Evolutionary conservation across 1,139 yeast species (phyloP).

Genomic region (Scheffersomyces illinoinensis): DNA sequence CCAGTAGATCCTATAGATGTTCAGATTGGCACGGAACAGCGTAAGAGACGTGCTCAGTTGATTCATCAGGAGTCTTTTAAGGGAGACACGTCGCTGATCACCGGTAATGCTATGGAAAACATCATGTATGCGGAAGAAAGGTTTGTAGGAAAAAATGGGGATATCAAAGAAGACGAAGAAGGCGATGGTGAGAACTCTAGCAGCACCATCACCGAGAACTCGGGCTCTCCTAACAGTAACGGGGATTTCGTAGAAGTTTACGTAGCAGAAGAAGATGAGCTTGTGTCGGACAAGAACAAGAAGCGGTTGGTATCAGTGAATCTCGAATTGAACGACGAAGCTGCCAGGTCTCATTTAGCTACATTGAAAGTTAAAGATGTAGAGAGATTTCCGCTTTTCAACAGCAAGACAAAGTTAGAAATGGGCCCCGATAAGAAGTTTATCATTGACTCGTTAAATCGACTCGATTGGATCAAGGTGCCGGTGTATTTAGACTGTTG

Average conservation of each 20-base stretch:
- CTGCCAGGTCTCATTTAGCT: conserved; percentile 17
- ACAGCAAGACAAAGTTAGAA: conserved; percentile 29
- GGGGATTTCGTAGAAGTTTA: conserved; percentile 9
- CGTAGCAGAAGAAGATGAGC: conserved; percentile 16
- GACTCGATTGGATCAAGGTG: conserved; percentile 63
- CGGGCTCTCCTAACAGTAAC: neutral
- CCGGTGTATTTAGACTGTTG: conserved; percentile 65
- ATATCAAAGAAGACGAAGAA: conserved; percentile 10
- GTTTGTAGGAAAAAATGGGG: conserved; percentile 10
- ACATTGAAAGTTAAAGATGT: conserved; percentile 20
- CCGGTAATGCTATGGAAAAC: conserved; percentile 40
- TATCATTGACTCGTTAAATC: conserved; percentile 53
- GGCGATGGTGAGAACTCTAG: neutral
- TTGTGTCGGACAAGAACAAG: conserved; percentile 7
- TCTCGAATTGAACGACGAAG: conserved; percentile 25
- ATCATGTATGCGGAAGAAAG: conserved; percentile 41
- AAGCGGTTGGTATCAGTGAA: conserved; percentile 21
- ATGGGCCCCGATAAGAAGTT: conserved; percentile 40
- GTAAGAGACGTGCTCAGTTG: conserved; percentile 29
- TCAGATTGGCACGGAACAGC: conserved; percentile 30
- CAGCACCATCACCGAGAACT: neutral
- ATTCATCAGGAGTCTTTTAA: conserved; percentile 39
- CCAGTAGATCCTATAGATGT: conserved; percentile 37
- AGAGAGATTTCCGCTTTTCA: conserved; percentile 31
- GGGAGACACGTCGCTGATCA: conserved; percentile 43